These are phyloP conservation scores for Laburnicola sp. DNA, from an alignment of 2,329 filamentous ascomycete genomes.

Conservation along the genomic window DNA sequence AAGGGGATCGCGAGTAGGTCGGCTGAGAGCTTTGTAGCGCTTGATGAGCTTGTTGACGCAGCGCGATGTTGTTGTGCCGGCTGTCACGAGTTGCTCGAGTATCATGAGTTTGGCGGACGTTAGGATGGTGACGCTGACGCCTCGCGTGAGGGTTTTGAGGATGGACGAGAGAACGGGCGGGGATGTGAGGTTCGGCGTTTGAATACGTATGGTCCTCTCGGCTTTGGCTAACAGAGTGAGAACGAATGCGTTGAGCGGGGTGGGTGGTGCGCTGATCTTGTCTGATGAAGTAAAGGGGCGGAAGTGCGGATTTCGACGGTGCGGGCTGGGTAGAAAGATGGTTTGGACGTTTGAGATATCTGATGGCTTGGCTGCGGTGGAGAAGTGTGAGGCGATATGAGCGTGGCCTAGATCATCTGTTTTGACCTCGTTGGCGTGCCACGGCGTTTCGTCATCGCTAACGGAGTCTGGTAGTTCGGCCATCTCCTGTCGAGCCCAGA, in stretches of 20 bases:
- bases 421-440: neutral
- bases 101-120: conserved; percentile 74
- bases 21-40: conserved; percentile 51
- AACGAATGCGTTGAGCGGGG: conserved; percentile 69
- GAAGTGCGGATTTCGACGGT: conserved; percentile 70
- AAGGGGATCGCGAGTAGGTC: conserved; percentile 1
- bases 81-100: conserved; percentile 78
- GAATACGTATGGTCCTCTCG: conserved; percentile 63
- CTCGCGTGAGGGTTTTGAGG: conserved; percentile 62
- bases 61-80: conserved; percentile 70
- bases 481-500: conserved; percentile 60
- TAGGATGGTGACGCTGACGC: conserved; percentile 68
- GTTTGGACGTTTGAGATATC: conserved; percentile 50
- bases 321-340: conserved; percentile 72
- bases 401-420: conserved; percentile 8
- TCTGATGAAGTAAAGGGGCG: conserved; percentile 44
- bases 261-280: conserved; percentile 62
- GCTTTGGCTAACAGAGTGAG: conserved; percentile 64
- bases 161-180: conserved; percentile 65
- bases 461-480: conserved; percentile 4
- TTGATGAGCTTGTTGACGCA: conserved; percentile 64
- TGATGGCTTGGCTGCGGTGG: conserved; percentile 6
- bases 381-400: conserved; percentile 10
- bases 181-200: conserved; percentile 78
- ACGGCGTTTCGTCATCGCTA: neutral